These are phyloP conservation scores for Ascoidea rubescens DNA, from an alignment of 805 yeast genomes.

Conservation along the genomic window DNA sequence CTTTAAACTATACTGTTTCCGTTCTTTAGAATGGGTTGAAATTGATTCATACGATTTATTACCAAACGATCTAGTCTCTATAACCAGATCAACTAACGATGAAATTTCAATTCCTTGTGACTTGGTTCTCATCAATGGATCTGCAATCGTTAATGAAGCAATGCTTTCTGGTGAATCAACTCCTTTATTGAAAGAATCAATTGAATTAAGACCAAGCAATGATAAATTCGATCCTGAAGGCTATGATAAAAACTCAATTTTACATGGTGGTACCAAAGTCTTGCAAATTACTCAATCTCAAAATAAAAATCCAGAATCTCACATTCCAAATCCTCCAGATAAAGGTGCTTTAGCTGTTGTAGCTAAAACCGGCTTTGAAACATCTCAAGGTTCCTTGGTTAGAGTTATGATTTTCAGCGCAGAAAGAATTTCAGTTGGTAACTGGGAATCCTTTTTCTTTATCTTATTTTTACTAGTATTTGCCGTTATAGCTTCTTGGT, in stretches of 20 bases:
- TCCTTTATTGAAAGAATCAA: conserved; percentile 86
- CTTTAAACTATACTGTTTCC: conserved; percentile 56
- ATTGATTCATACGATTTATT: conserved; percentile 61
- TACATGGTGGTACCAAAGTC: conserved; percentile 95
- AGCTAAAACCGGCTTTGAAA: conserved; percentile 93
- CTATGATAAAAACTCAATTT: conserved; percentile 72
- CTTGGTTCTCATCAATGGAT: conserved; percentile 69
- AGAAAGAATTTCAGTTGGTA: conserved; percentile 93
- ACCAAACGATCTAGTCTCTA: conserved; percentile 86
- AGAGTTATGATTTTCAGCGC: conserved; percentile 96
- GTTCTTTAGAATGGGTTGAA: conserved; percentile 59
- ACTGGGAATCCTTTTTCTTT: conserved; percentile 85
- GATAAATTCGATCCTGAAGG: conserved; percentile 67
- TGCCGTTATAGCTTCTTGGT: conserved; percentile 93
- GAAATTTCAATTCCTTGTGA: conserved; percentile 94
- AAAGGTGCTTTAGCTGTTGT: conserved; percentile 85
- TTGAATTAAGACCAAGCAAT: conserved; percentile 62
- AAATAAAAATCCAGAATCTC: conserved; percentile 15
- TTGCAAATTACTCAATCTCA: conserved; percentile 73
- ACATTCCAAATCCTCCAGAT: conserved; percentile 68
- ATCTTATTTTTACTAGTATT: conserved; percentile 79
- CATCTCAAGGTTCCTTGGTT: conserved; percentile 93
- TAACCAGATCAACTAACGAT: conserved; percentile 68
- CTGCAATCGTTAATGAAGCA: conserved; percentile 95
- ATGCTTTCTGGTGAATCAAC: conserved; percentile 99